phyloP scores from a whole-genome alignment of 352 stramenopile genomes.

The Phytophthora tentaculata region DNA sequence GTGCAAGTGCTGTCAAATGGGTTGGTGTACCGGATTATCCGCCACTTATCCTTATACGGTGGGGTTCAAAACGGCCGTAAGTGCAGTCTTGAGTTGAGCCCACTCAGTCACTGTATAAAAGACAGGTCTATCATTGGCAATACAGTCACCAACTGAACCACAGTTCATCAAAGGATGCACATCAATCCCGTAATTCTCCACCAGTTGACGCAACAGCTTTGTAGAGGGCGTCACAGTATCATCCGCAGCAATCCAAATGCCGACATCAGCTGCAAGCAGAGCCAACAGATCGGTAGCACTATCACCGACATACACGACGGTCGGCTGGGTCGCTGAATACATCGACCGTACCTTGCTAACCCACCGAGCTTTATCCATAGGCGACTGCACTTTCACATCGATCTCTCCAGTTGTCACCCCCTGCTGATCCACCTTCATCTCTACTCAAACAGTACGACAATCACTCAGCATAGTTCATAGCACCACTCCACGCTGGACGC shows the following conservation, averaged over 20 bases:
- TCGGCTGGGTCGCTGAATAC: neutral
- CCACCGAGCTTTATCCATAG: conserved; percentile 56
- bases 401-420: conserved; percentile 63
- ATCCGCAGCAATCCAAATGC: conserved; percentile 42
- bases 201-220: conserved; percentile 28
- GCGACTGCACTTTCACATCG: conserved; percentile 55
- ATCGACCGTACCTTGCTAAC: conserved; percentile 28
- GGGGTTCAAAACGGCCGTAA: too few species aligned
- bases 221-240: conserved; percentile 9
- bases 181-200: conserved; percentile 41
- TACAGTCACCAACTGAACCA: conserved; percentile 24
- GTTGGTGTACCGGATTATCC: too few species aligned
- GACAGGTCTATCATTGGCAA: conserved; percentile 19
- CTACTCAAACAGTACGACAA: conserved; percentile 29
- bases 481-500: neutral
- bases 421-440: conserved; percentile 50
- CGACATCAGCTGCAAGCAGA: conserved; percentile 68
- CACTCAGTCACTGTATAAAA: conserved; percentile 33
- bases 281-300: conserved; percentile 72
- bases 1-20: too few species aligned
- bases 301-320: conserved; percentile 70
- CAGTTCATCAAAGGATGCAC: conserved; percentile 32
- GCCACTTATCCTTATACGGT: too few species aligned
- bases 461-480: conserved; percentile 2
- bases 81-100: too few species aligned